A percentile compares a stretch with the other conserved stretches of the same genome.
Evolutionary conservation across 805 yeast species (phyloP).

Genomic region (Candida sanyiensis): DNA sequence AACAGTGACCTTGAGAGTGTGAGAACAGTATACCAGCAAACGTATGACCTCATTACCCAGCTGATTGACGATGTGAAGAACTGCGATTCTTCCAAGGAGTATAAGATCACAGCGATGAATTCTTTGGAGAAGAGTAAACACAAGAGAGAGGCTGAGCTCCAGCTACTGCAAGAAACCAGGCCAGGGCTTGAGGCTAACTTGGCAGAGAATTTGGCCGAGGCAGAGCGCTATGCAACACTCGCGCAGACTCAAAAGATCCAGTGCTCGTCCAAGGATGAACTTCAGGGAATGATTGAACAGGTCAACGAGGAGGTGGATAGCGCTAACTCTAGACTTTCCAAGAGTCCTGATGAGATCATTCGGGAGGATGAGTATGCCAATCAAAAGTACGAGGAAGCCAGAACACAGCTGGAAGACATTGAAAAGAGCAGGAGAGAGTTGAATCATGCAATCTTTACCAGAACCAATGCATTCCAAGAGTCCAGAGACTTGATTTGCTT

Average conservation of each 20-base stretch:
- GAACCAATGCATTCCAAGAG: constrained; percentile 38
- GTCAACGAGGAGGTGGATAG: constrained; percentile 42
- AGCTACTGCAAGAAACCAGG: constrained; percentile 15
- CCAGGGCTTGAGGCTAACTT: constrained; percentile 17
- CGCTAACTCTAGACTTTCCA: constrained; percentile 50
- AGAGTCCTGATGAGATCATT: constrained; percentile 50
- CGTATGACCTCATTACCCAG: constrained; percentile 21
- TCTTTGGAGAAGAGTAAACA: constrained; percentile 16
- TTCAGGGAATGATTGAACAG: constrained; percentile 42
- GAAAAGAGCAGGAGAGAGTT: constrained; percentile 29
- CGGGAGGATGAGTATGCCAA: constrained; percentile 41
- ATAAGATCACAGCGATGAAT: constrained; percentile 11
- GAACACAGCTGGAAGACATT: constrained; percentile 33
- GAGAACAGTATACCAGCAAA: constrained; percentile 19
- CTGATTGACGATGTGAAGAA: constrained; percentile 7
- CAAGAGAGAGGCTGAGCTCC: constrained; percentile 19
- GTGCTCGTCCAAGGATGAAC: constrained; percentile 40
- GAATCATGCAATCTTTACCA: constrained; percentile 35
- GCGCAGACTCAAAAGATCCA: constrained; percentile 39
- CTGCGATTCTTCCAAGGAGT: constrained; percentile 11
- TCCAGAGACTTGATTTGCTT: constrained; percentile 37
- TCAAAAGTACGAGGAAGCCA: constrained; percentile 37
- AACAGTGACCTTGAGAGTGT: constrained; percentile 18
- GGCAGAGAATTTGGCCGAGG: constrained; percentile 22
- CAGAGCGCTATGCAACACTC: constrained; percentile 39